A percentile compares a stretch with the other conserved stretches of the same genome.
Evolutionary conservation across 768 basidiomycete genomes (phyloP).

Genomic region (Tylopilus balloui): DNA sequence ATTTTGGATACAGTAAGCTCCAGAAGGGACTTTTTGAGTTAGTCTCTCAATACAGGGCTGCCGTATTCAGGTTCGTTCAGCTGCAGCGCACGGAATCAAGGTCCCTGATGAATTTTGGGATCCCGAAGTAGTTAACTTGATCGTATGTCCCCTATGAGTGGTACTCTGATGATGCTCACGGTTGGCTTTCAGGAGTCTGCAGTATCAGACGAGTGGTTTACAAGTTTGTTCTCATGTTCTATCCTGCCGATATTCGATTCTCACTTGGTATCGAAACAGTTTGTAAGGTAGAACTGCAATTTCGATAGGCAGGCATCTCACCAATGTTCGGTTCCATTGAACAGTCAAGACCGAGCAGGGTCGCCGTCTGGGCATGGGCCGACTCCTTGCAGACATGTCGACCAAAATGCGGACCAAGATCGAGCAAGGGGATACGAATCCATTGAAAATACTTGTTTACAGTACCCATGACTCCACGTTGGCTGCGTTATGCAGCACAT

Average conservation of each 20-base stretch:
- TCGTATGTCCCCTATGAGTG: conserved; percentile 38
- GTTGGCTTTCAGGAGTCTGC: conserved; percentile 53
- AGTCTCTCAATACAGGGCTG: not conserved
- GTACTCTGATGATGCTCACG: not conserved
- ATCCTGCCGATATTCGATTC: not conserved
- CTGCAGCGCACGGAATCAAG: conserved; percentile 64
- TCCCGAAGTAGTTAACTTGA: conserved; percentile 48
- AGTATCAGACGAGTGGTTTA: conserved; percentile 76
- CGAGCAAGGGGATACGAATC: conserved; percentile 40
- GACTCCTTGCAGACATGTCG: conserved; percentile 60
- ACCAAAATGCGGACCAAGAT: conserved; percentile 59
- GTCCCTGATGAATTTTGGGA: conserved; percentile 74
- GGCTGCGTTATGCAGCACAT: conserved; percentile 56
- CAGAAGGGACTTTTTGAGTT: not conserved
- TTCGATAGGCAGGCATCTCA: not conserved
- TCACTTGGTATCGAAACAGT: conserved; percentile 14
- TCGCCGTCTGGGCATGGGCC: conserved; percentile 72
- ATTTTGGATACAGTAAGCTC: conserved; percentile 63
- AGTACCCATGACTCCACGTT: conserved; percentile 71
- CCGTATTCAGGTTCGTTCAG: conserved; percentile 54
- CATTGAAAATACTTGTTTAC: conserved; percentile 62
- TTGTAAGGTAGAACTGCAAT: conserved; percentile 16
- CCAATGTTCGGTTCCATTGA: conserved; percentile 9
- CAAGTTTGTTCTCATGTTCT: conserved; percentile 36
- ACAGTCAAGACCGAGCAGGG: conserved; percentile 73